These are phyloP conservation scores for Cardiospermum halicacabum DNA, from an alignment of 345 rosid genomes.

Conservation along the genomic window DNA sequence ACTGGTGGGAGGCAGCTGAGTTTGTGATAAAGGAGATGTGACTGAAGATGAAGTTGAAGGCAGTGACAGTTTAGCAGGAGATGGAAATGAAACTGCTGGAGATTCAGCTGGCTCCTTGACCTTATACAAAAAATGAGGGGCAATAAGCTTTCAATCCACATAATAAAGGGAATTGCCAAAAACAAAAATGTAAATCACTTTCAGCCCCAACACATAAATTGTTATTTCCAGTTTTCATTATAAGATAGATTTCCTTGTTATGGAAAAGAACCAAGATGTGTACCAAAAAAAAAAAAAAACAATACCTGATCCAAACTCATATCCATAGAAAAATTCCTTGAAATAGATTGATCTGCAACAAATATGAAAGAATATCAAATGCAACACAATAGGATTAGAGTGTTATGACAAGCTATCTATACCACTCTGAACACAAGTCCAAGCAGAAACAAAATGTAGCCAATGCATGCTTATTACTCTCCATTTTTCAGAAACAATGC, in stretches of 20 bases:
- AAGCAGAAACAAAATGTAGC: background rate
- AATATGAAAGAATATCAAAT: conserved; percentile 1
- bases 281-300: conserved; percentile 11
- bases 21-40: conserved; percentile 48
- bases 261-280: background rate
- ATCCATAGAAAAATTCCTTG: conserved; percentile 57
- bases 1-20: conserved; percentile 40
- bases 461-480: background rate
- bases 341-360: conserved; percentile 65
- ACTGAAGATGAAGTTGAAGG: conserved; percentile 62
- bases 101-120: conserved; percentile 48
- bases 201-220: too few relatives aligned
- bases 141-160: too few relatives aligned
- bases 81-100: conserved; percentile 40
- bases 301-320: conserved; percentile 64
- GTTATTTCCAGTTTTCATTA: too few relatives aligned
- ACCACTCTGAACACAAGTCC: background rate
- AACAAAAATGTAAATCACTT: too few relatives aligned
- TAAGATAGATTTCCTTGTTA: conserved; percentile 12
- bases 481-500: background rate
- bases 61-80: conserved; percentile 55
- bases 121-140: conserved; percentile 14
- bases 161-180: too few relatives aligned
- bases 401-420: background rate
- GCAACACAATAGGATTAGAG: background rate